Evolutionary conservation across 2,329 filamentous ascomycete species (phyloP), one percentile per base, ranked within the genome.

Genomic region (Lachnellula cervina): DNA sequence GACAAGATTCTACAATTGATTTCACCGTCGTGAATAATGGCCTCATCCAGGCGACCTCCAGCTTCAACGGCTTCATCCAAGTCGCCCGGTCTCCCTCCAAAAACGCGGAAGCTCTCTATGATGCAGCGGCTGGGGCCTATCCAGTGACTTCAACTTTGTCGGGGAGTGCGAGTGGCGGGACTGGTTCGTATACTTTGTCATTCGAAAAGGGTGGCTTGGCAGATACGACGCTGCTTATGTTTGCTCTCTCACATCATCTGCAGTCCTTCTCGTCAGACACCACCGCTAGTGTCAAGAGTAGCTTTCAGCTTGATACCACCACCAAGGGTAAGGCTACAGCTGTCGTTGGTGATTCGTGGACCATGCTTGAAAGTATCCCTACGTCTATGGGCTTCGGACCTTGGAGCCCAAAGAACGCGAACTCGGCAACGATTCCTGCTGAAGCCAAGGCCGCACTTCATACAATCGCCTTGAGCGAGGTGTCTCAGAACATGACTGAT

Each of bases 191-290:
- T 69, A 82, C 74, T 0, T 81, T 97, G 55, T 73, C 74, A 0
- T 97, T 89, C 74, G 73, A 76, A n/a, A 93, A 89, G 66, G 79
- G 76, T 0, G 93, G 92, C 5, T 76, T 83, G 37, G 68, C 77
- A 16, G 71, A 74, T 6, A 75, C 81, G 16, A 80, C 76, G 57
- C 76, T 96, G 21, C 77, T 94, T 60, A 94, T 96, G 86, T 97
- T 88, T 69, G 89, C 89, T 16, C 75, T 99, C 48, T 90, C 92
- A 21, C 94, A 97, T 70, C 94, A 97, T 63, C 69, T 90, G 3
- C 76, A 83, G 34, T 90, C 89, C 0, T 92, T 97, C 58, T 82
- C 90, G 61, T 63, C 71, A 0, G 71, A 72, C 1, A 83, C 82
- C 8, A 74, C 73, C 11, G 73, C 76, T 23, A 75, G 76, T 7